Conservation (phyloP, 306 rosid species). For the Sindora glabra region DNA sequence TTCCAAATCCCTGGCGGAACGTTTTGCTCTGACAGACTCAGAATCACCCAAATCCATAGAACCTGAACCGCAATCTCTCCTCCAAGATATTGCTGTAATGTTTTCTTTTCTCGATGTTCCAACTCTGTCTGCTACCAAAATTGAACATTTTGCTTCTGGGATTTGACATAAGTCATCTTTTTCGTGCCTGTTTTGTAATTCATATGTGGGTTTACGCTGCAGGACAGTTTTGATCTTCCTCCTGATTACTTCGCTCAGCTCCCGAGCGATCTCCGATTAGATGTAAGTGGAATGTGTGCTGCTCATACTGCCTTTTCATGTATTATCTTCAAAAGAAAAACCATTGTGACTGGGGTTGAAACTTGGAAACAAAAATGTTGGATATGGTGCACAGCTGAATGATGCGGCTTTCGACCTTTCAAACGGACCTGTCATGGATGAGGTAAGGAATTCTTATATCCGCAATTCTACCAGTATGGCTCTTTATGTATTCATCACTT, state of each 20-base stretch:
- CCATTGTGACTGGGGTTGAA: too few species aligned
- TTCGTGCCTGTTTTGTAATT: background rate
- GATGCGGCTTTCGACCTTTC: conserved; percentile 97
- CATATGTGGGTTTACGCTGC: background rate
- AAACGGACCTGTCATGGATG: conserved; percentile 60
- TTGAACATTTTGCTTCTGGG: background rate
- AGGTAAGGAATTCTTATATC: conserved; percentile 38
- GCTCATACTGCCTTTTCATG: background rate
- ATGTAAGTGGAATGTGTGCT: conserved; percentile 34
- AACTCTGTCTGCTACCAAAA: too few species aligned
- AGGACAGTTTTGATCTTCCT: conserved; percentile 83
- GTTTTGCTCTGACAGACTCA: conserved; percentile 65
- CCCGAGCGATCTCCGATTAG: conserved; percentile 82
- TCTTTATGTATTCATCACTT: background rate
- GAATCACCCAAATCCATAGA: conserved; percentile 54
- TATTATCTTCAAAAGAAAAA: background rate
- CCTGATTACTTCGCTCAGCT: conserved; percentile 66
- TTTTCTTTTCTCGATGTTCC: conserved; percentile 1
- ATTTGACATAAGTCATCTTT: background rate
- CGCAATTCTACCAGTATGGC: background rate
- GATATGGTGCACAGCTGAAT: conserved; percentile 50
- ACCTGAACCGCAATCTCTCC: conserved; percentile 46
- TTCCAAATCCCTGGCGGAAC: conserved; percentile 25
- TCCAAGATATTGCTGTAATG: conserved; percentile 60
- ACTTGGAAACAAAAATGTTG: too few species aligned